These are phyloP conservation scores for Chaetoceros muelleri DNA, from an alignment of 108 stramenopile genomes.

Conservation along the genomic window DNA sequence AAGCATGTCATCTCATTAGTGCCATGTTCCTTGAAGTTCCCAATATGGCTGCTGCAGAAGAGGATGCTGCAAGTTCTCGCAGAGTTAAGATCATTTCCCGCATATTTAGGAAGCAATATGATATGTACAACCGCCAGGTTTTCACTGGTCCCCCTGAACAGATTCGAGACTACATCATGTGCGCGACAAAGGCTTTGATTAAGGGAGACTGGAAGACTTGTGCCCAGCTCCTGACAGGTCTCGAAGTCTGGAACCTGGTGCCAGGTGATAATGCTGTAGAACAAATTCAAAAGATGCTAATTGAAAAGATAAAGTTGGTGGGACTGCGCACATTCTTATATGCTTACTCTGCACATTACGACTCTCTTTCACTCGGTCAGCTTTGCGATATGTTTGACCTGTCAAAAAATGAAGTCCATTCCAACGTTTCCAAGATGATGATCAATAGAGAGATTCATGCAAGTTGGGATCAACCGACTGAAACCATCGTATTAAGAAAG, in stretches of 20 bases:
- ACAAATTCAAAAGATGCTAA: slow-evolving; percentile 71
- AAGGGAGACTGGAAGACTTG: slow-evolving; percentile 94
- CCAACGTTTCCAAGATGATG: slow-evolving; percentile 96
- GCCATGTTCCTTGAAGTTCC: slow-evolving; percentile 99
- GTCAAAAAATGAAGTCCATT: slow-evolving; percentile 80
- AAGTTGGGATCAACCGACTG: slow-evolving; percentile 98
- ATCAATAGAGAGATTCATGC: slow-evolving; percentile 93
- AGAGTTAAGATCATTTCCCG: slow-evolving; percentile 72
- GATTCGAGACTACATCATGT: slow-evolving; percentile 93
- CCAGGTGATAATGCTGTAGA: slow-evolving; percentile 74
- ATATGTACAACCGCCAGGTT: slow-evolving; percentile 89
- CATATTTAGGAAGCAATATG: slow-evolving; percentile 87
- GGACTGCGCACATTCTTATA: slow-evolving; percentile 93
- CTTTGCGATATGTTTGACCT: slow-evolving; percentile 96
- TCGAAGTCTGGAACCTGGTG: slow-evolving; percentile 93
- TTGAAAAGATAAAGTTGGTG: slow-evolving; percentile 89
- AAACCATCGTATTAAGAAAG: slow-evolving; percentile 87
- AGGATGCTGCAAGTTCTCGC: slow-evolving; percentile 26
- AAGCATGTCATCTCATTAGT: slow-evolving; percentile 90
- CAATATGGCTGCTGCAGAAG: slow-evolving; percentile 71
- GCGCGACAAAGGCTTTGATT: slow-evolving; percentile 78
- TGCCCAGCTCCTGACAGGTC: slow-evolving; percentile 51
- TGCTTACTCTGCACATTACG: slow-evolving; percentile 86
- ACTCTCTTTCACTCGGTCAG: slow-evolving; percentile 77
- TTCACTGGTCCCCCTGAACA: slow-evolving; percentile 98